phyloP scores from a whole-genome alignment of 768 basidiomycete genomes.

The Neoboletus magnificus region DNA sequence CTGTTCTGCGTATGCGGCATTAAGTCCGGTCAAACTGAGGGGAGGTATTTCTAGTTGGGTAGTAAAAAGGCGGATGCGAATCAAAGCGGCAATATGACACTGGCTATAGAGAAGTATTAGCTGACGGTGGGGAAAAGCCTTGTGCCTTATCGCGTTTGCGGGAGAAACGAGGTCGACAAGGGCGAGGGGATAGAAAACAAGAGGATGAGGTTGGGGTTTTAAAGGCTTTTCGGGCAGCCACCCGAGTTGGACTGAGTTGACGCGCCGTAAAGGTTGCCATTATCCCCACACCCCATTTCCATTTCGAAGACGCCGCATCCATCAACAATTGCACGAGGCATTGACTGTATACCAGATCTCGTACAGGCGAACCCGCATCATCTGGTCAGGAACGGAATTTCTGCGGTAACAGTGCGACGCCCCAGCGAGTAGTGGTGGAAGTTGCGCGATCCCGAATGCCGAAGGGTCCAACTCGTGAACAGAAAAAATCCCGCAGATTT shows the following conservation, averaged over 20 bases:
- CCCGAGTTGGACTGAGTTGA: constrained; percentile 2
- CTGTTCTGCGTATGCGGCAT: constrained; percentile 9
- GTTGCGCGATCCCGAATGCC: neutral
- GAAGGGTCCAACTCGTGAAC: neutral
- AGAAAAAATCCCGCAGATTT: neutral
- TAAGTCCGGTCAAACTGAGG: neutral
- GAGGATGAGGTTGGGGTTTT: neutral
- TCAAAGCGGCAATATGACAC: neutral
- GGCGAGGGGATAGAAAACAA: neutral
- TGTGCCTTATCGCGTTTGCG: neutral
- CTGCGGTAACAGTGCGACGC: constrained; percentile 5
- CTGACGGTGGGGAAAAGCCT: neutral
- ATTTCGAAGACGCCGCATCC: constrained; percentile 15
- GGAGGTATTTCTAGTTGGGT: neutral
- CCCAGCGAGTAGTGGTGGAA: neutral
- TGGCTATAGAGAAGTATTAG: neutral
- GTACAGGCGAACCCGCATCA: constrained; percentile 1
- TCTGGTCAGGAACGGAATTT: neutral
- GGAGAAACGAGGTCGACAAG: neutral
- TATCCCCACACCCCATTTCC: constrained; percentile 15
- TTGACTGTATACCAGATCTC: constrained; percentile 6
- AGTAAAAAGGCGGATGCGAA: neutral
- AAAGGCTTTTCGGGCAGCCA: constrained; percentile 1
- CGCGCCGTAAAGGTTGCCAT: constrained; percentile 15
- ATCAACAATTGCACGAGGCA: constrained; percentile 27